Evolutionary conservation across 2,329 filamentous ascomycete species (phyloP), one percentile per base, ranked within the genome.

Genomic region (Stemphylium vesicarium): DNA sequence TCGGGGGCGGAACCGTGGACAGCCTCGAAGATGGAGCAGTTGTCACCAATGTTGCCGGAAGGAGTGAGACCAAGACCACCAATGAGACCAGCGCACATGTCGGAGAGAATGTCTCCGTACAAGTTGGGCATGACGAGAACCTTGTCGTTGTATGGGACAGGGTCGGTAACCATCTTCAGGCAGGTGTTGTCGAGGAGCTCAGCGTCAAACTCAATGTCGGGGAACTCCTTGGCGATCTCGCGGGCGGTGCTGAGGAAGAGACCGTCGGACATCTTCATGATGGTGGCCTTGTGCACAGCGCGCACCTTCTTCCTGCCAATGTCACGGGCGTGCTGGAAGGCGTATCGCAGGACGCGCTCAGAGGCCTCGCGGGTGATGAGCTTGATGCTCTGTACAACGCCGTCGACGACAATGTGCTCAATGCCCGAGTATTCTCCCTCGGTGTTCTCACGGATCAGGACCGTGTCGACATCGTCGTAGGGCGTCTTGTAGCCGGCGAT

Each of bases 211-310:
- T 97, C 91, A 73, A 99, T 91, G 70, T 88, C 84, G 63, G 95
- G 95, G 86, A 91, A 99, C 76, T 98, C 93, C 87, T 96, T 96
- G 78, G 92, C 85, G 66, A 99, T 87, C 59, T 95, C 86, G 68
- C 88, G 83, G 69, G 89, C 95, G 60, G 90, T 92, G 79, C 85
- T 90, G 69, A 99, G 86, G 88, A 99, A 99, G 60, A 99, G 91
- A 82, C 95, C 95, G 79, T 99, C 95, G 76, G 90, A 94, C 91
- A 97, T 96, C 88, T 99, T 99, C 95, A 99, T 99, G 83, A 99
- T 99, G 76, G 95, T 98, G 78, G 95, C 95, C 87, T 99, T 99
- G 90, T 99, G 95, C 63, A 98, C 93, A 57, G 92, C 94, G 75
- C 93, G 92, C 73, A 98, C 94, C 90, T 97, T 97, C 77, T 88